Evolutionary conservation across 306 rosid genomes (phyloP).

Genomic region (Alnus glutinosa): DNA sequence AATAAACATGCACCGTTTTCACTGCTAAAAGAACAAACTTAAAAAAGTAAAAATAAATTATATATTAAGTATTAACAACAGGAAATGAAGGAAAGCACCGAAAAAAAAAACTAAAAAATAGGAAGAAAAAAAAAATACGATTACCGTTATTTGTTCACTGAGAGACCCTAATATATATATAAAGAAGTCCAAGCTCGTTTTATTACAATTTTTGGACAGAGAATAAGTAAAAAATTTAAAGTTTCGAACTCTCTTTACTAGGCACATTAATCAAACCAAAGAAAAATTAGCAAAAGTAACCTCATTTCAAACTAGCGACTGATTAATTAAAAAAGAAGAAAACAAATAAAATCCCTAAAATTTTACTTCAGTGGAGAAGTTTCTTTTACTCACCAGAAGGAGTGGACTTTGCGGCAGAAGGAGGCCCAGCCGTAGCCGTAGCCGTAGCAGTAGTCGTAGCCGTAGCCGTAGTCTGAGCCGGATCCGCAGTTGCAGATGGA

Average conservation of each 20-base stretch:
- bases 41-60: too few relatives aligned
- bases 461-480: neutral
- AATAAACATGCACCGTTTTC: neutral
- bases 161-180: too few relatives aligned
- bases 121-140: too few relatives aligned
- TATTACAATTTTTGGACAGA: too few relatives aligned
- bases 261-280: neutral
- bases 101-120: too few relatives aligned
- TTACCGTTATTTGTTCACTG: too few relatives aligned
- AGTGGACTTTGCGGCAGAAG: neutral
- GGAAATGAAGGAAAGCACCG: neutral
- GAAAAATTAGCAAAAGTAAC: neutral
- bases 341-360: neutral
- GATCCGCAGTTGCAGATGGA: neutral
- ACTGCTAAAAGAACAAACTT: neutral
- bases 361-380: neutral
- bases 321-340: neutral
- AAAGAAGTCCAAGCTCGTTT: too few relatives aligned
- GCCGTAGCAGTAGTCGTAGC: neutral
- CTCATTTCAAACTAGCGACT: neutral
- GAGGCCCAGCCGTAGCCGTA: neutral
- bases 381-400: neutral
- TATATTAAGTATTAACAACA: neutral
- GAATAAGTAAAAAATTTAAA: too few relatives aligned
- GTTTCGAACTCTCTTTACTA: too few relatives aligned